These are phyloP conservation scores for Agrocybe pediades DNA, from an alignment of 768 basidiomycete genomes.

Conservation along the genomic window DNA sequence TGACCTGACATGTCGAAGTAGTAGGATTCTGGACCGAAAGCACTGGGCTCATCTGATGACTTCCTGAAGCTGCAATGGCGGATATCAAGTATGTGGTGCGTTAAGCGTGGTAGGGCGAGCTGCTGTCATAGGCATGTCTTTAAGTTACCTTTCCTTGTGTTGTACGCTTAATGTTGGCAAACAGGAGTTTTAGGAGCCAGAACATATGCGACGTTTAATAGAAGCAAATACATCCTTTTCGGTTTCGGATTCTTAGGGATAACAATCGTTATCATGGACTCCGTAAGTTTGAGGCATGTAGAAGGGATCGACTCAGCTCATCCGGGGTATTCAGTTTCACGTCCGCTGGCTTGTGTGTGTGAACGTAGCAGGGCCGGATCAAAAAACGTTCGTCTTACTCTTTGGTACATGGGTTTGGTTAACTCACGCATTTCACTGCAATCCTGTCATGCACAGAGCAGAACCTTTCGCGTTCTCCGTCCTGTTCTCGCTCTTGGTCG, in stretches of 20 bases:
- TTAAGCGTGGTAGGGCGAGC: conserved; percentile 17
- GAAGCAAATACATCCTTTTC: conserved; percentile 4
- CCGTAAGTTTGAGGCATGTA: conserved; percentile 3
- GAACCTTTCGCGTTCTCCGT: not conserved
- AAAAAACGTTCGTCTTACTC: not conserved
- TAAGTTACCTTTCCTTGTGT: no score
- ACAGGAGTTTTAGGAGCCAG: conserved; percentile 15
- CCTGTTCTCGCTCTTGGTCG: conserved; percentile 1
- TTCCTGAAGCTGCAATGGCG: conserved; percentile 11
- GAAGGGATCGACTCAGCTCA: not conserved
- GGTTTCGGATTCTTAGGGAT: conserved; percentile 5
- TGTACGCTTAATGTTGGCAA: not conserved
- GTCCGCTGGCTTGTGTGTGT: conserved; percentile 11
- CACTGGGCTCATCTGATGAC: not conserved
- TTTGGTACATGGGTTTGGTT: not conserved
- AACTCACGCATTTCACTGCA: not conserved
- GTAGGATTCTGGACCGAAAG: no score
- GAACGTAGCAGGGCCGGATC: conserved; percentile 6
- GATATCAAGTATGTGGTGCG: conserved; percentile 13
- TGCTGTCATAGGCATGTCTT: conserved; percentile 10
- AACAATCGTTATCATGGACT: conserved; percentile 4
- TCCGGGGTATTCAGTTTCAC: conserved; percentile 1
- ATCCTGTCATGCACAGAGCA: not conserved
- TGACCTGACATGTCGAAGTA: not conserved
- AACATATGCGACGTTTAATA: conserved; percentile 14